Base-by-base conservation (phyloP, 2,329 filamentous ascomycete genomes). In the Apiospora kogelbergensis region DNA sequence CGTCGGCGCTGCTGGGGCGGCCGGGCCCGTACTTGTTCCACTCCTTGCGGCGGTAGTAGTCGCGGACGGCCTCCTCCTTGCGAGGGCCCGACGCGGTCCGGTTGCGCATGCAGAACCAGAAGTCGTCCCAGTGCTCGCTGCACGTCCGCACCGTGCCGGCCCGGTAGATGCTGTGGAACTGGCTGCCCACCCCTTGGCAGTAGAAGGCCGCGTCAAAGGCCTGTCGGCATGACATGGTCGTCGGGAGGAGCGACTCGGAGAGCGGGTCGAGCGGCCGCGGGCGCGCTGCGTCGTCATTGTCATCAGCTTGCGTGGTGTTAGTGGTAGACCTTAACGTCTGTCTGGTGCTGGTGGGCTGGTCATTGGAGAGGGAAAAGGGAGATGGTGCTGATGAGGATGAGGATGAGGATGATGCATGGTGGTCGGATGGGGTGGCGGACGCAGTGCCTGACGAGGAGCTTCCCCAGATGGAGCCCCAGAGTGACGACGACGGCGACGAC, bases 81-180 rank as follows among this genome's bases (percentile, higher is more conserved):
- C 89, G 82, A 57, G 85, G 81, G 30, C 88, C 86, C 0, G 85
- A 80, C 76, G 89, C 89, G 1, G 86, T 86, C 75, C 91, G 90
- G 45, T 90, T 90, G 72, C 93, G 90, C 95, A 98, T 98, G 85
- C 96, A 99, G 83, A 98, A 95, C 93, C 95, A 97, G 81, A 97
- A 98, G 80, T 97, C 93, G 71, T 91, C 88, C 94, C 95, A 98
- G 72, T 94, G 90, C 73, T 97, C 92, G 71, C 85, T 89, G 85
- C 96, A 99, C 3, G 88, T 86, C 60, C 91, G 89, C 76, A 97
- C 83, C 53, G 85, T 83, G 71, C 96, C 96, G 78, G 94, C 91
- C 46, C 96, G 92, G 85, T 98, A 99, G 45, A 98, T 88, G 76
- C 94, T 90, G 76, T 93, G 94, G 85, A 95, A 97, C 80, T 98